A percentile compares a stretch with the other conserved stretches of the same genome.
These are phyloP conservation scores for Eucalyptus sp. DNA, from an alignment of 345 rosid genomes.

Conservation along the genomic window DNA sequence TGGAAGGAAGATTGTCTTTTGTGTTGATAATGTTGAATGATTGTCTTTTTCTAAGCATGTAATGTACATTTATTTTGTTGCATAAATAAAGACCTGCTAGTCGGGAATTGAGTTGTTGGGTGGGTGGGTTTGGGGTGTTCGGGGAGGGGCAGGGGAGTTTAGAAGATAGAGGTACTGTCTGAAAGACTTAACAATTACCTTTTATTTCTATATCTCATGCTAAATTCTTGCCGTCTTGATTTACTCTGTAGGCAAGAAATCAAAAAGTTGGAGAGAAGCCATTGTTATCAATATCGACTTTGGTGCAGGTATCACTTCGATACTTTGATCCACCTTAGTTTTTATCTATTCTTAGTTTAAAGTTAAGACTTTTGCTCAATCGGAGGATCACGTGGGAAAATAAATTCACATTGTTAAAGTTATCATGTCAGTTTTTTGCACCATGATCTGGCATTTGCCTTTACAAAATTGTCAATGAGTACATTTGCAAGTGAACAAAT, in stretches of 20 bases:
- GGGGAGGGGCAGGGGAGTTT: not conserved
- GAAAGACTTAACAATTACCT: not conserved
- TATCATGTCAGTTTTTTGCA: not conserved
- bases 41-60: not conserved
- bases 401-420: not conserved
- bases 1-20: not conserved
- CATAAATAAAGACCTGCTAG: not conserved
- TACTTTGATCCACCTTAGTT: not conserved
- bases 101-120: not conserved
- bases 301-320: constrained; percentile 31
- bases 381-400: not conserved
- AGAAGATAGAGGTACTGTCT: not conserved
- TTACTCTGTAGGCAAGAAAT: constrained; percentile 14
- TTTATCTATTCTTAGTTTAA: not conserved
- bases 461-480: not conserved
- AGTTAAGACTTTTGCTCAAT: not conserved
- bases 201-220: not conserved
- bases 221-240: not conserved
- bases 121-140: not conserved
- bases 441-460: not conserved
- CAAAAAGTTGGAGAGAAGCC: constrained; percentile 58
- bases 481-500: not conserved
- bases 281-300: constrained; percentile 38
- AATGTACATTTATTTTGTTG: not conserved
- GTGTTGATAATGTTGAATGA: not conserved